Conservation (phyloP, 2,329 filamentous ascomycete genomes). For the Ascochyta koolunga region DNA sequence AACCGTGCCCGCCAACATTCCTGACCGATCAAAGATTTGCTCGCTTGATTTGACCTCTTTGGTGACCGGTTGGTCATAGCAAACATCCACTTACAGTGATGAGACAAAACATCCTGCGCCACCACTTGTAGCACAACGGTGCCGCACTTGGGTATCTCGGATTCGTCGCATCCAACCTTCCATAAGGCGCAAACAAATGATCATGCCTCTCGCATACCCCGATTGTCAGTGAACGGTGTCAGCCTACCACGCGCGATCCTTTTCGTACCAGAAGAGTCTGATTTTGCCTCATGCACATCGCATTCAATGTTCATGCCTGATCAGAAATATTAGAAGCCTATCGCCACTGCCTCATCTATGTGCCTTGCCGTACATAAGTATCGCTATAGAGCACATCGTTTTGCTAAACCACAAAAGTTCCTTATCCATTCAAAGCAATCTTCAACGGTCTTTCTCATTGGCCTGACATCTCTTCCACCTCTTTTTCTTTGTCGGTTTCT, state of each 20-base stretch:
- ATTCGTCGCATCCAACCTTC: constrained; percentile 36
- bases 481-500: background rate
- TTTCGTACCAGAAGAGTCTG: background rate
- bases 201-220: background rate
- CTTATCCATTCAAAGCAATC: background rate
- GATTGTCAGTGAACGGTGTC: background rate
- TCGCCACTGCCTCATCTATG: background rate
- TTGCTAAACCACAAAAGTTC: no score
- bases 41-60: background rate
- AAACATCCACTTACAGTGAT: background rate
- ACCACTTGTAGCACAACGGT: background rate
- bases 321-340: background rate
- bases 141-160: constrained; percentile 18
- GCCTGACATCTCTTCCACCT: background rate
- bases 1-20: background rate
- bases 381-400: background rate
- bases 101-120: no score
- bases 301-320: background rate
- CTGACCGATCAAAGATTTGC: background rate
- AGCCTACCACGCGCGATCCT: constrained; percentile 1
- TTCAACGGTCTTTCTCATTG: background rate
- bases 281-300: background rate
- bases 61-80: background rate
- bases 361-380: background rate
- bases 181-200: background rate